A percentile compares a stretch with the other conserved stretches of the same genome.
phyloP scores from a whole-genome alignment of 2,329 filamentous ascomycete genomes.

The Colletotrichum simmondsii region DNA sequence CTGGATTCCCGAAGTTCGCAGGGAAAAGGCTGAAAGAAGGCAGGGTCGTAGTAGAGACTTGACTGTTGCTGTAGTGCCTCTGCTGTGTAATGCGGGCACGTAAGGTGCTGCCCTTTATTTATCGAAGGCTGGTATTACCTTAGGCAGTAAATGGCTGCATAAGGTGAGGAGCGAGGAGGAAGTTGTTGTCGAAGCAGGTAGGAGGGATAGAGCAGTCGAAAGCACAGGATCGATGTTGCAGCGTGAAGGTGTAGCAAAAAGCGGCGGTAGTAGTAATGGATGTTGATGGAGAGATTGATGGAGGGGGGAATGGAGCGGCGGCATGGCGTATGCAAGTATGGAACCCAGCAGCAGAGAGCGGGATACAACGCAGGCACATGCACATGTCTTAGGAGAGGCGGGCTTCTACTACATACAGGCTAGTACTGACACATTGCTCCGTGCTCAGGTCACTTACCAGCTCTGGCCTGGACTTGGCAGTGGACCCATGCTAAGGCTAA shows the following conservation, averaged over 20 bases:
- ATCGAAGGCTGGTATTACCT: not conserved
- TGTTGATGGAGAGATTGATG: not conserved
- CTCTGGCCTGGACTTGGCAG: no score
- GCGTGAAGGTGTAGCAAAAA: not conserved
- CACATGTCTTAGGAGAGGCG: not conserved
- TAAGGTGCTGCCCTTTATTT: not conserved
- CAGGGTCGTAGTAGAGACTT: no score
- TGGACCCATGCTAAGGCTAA: no score
- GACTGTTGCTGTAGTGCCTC: not conserved
- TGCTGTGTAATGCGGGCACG: not conserved
- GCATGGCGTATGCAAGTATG: not conserved
- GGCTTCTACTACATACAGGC: not conserved
- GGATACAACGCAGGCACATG: not conserved
- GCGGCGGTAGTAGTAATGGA: not conserved
- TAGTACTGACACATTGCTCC: not conserved
- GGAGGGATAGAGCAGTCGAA: not conserved
- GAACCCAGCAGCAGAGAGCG: not conserved
- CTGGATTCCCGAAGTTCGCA: not conserved
- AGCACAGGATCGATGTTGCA: not conserved
- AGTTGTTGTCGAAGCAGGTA: not conserved
- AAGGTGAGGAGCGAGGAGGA: not conserved
- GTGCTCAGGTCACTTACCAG: not conserved
- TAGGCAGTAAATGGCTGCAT: not conserved
- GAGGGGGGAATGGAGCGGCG: not conserved
- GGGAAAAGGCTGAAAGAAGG: no score